These are phyloP conservation scores for Passiflora organensis DNA, from an alignment of 345 rosid genomes.

Conservation along the genomic window DNA sequence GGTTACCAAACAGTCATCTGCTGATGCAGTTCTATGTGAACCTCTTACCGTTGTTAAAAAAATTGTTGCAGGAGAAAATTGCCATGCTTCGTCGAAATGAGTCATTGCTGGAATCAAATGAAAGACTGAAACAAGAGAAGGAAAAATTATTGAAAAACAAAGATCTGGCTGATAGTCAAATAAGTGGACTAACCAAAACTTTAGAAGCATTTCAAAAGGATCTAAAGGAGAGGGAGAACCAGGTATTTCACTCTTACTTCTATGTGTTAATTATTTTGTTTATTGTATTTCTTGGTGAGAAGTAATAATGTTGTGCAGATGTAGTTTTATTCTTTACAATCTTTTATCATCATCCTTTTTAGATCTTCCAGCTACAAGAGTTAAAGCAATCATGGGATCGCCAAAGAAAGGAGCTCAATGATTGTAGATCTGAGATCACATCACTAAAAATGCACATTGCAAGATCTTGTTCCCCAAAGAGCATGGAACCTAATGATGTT, in stretches of 20 bases:
- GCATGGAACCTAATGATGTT: constrained; percentile 37
- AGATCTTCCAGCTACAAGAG: constrained; percentile 56
- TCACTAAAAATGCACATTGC: constrained; percentile 88
- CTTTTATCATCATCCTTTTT: neutral
- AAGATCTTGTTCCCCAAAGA: constrained; percentile 57
- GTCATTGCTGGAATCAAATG: constrained; percentile 47
- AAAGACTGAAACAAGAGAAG: constrained; percentile 53
- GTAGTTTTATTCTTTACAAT: neutral
- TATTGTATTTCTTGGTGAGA: constrained; percentile 17
- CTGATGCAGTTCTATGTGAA: no score
- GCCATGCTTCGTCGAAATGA: constrained; percentile 79
- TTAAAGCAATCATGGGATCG: constrained; percentile 64
- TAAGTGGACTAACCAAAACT: constrained; percentile 60
- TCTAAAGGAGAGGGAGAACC: constrained; percentile 74
- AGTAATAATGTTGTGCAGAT: neutral
- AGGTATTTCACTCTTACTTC: constrained; percentile 40
- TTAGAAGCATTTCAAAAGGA: constrained; percentile 74
- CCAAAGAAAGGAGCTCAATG: constrained; percentile 76
- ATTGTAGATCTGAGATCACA: constrained; percentile 87
- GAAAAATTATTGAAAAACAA: constrained; percentile 52
- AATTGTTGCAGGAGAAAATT: constrained; percentile 84
- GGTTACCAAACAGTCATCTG: no score
- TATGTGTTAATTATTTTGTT: constrained; percentile 12
- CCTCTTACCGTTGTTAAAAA: no score
- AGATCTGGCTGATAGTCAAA: constrained; percentile 61